phyloP scores from a whole-genome alignment of 345 rosid species.

The Hibiscus syriacus region DNA sequence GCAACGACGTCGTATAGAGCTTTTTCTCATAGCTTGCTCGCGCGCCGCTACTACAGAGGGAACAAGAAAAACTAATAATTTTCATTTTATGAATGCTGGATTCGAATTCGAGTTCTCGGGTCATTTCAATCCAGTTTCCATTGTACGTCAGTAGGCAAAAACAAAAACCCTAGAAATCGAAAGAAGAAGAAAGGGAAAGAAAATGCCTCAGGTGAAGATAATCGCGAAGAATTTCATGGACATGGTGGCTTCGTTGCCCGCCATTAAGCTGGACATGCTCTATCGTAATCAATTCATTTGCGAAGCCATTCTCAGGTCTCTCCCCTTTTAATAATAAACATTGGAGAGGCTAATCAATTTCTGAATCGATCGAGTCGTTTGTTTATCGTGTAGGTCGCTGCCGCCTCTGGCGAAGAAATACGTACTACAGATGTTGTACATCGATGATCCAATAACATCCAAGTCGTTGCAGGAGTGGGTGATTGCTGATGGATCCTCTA shows the following conservation, averaged over 20 bases:
- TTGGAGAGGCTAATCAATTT: neutral
- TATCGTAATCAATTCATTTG: conserved; percentile 78
- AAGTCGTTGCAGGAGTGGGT: conserved; percentile 72
- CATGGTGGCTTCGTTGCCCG: conserved; percentile 89
- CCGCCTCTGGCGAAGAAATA: conserved; percentile 92
- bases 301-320: conserved; percentile 92
- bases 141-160: neutral
- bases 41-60: neutral
- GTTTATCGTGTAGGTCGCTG: conserved; percentile 46
- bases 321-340: neutral
- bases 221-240: conserved; percentile 91
- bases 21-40: neutral
- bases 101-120: neutral
- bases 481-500: conserved; percentile 57
- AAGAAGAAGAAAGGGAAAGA: conserved; percentile 5
- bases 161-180: conserved; percentile 1
- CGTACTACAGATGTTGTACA: conserved; percentile 58
- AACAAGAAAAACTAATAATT: neutral
- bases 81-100: neutral
- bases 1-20: neutral
- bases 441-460: conserved; percentile 41
- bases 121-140: neutral
- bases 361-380: neutral
- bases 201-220: conserved; percentile 87
- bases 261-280: conserved; percentile 77